Conservation (phyloP, 139 green algal species). For the Chlamydomonas sp. region DNA sequence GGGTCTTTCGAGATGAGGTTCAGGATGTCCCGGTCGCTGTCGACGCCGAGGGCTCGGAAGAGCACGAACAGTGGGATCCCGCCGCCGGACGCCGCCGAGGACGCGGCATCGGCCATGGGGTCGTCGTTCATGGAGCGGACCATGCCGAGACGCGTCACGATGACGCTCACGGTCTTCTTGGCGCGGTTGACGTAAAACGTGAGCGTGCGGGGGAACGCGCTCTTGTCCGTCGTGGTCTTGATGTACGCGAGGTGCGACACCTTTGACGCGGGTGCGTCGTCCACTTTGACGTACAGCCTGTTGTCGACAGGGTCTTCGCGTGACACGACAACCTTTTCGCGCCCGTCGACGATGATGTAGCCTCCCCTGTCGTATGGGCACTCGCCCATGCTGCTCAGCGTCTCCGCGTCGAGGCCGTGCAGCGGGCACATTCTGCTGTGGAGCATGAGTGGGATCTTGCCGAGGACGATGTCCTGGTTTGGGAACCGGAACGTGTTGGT, state of each 20-base stretch:
- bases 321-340: slow-evolving; percentile 87
- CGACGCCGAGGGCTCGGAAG: slow-evolving; percentile 81
- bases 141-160: slow-evolving; percentile 47
- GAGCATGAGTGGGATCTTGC: slow-evolving; percentile 81
- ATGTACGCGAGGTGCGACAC: neutral
- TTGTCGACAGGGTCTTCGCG: slow-evolving; percentile 90
- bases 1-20: neutral
- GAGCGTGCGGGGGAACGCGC: slow-evolving; percentile 14
- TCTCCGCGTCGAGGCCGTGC: slow-evolving; percentile 46
- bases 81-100: slow-evolving; percentile 25
- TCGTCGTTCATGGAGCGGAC: too few relatives aligned
- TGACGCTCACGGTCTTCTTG: slow-evolving; percentile 76
- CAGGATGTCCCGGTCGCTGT: slow-evolving; percentile 64
- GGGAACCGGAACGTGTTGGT: slow-evolving; percentile 55
- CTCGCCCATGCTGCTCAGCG: slow-evolving; percentile 61
- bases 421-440: slow-evolving; percentile 55
- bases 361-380: slow-evolving; percentile 83
- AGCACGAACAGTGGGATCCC: slow-evolving; percentile 52
- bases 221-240: neutral
- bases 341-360: slow-evolving; percentile 84
- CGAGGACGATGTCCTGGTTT: neutral
- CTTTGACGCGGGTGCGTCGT: neutral
- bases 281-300: slow-evolving; percentile 60
- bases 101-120: too few relatives aligned
- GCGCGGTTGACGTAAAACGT: slow-evolving; percentile 54